phyloP scores from a whole-genome alignment of 352 stramenopile genomes.

The Globisporangium irregulare region DNA sequence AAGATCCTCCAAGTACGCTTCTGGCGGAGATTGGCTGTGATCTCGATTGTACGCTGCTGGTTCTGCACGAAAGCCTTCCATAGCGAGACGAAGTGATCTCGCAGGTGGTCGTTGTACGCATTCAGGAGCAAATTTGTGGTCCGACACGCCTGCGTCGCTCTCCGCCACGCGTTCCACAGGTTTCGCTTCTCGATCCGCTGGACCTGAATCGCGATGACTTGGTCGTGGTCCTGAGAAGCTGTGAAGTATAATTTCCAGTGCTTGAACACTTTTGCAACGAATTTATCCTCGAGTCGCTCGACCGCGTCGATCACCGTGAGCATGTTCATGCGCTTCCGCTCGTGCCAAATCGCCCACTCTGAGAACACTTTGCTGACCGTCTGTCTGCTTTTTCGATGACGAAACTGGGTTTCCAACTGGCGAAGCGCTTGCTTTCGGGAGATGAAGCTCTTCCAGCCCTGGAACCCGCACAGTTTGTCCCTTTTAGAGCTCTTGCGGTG shows the following conservation, averaged over 20 bases:
- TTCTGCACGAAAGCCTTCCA: constrained; percentile 2
- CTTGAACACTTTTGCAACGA: background rate
- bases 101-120: background rate
- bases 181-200: background rate
- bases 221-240: background rate
- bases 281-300: background rate
- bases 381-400: background rate
- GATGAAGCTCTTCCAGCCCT: background rate
- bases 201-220: background rate
- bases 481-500: constrained; percentile 2
- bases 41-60: background rate
- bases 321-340: background rate
- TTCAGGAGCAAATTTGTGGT: background rate
- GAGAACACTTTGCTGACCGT: background rate
- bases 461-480: background rate
- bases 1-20: background rate
- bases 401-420: background rate
- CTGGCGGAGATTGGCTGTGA: background rate
- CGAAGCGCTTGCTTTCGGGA: background rate
- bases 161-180: constrained; percentile 7
- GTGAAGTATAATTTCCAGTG: constrained; percentile 3
- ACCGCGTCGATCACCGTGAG: background rate
- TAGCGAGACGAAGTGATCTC: background rate
- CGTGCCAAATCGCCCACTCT: constrained; percentile 6
- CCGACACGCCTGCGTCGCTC: background rate